Conservation (phyloP, 352 stramenopile species). For the Phytophthora hybrid region DNA sequence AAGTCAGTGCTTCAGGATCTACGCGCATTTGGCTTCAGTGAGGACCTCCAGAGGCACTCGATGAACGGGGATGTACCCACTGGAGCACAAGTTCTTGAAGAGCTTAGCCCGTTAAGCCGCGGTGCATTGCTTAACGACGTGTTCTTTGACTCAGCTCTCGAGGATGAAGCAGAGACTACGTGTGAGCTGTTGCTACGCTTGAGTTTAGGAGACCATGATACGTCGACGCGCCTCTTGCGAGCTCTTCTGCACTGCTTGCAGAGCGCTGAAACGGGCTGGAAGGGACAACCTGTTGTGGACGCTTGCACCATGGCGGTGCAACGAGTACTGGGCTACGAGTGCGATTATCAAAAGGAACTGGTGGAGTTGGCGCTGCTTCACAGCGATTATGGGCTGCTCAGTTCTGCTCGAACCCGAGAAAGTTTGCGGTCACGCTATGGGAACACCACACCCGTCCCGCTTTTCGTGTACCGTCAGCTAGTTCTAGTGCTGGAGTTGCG, state of each 20-base stretch:
- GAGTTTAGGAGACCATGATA: slow-evolving; percentile 65
- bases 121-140: slow-evolving; percentile 76
- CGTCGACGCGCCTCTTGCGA: slow-evolving; percentile 68
- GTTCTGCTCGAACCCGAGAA: slow-evolving; percentile 70
- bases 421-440: slow-evolving; percentile 70
- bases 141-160: slow-evolving; percentile 87
- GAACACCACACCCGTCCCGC: slow-evolving; percentile 72
- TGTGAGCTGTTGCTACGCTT: slow-evolving; percentile 78
- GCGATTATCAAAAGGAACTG: slow-evolving; percentile 66
- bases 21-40: slow-evolving; percentile 81
- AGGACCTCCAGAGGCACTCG: slow-evolving; percentile 74
- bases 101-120: slow-evolving; percentile 67
- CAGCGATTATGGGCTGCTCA: slow-evolving; percentile 74
- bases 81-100: slow-evolving; percentile 53
- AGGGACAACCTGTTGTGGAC: slow-evolving; percentile 86
- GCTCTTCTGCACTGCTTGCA: slow-evolving; percentile 83
- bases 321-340: slow-evolving; percentile 68
- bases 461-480: slow-evolving; percentile 87
- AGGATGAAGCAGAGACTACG: slow-evolving; percentile 88
- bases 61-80: slow-evolving; percentile 36
- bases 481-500: slow-evolving; percentile 75
- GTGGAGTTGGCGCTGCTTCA: slow-evolving; percentile 75
- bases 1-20: slow-evolving; percentile 88
- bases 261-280: slow-evolving; percentile 87
- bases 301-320: slow-evolving; percentile 72